Base-by-base conservation (phyloP, 345 rosid species). In the Euphorbia lathyris region DNA sequence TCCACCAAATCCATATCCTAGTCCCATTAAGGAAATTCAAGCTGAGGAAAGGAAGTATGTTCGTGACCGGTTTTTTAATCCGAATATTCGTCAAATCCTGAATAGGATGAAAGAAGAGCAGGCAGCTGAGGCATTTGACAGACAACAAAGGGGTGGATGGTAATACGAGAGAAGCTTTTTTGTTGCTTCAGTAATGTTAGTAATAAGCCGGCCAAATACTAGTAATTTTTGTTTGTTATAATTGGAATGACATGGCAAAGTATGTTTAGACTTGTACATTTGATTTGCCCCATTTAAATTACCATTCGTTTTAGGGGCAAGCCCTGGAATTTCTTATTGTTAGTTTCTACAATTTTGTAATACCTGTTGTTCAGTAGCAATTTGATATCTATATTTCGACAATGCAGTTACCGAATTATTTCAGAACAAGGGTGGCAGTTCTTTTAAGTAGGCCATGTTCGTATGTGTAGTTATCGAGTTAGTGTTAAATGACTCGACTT, bases 1-100 rank as follows among this genome's bases (percentile, higher is more conserved):
- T 26, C 97, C 96, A 42, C 96, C 96, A 27, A 87, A 86, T 78
- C 97, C 97, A 6, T 90, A 82, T 78, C 83, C 86, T 26, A 88
- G 89, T 77, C 74, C 87, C 23, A 73, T 85, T n/a, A 87, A 81
- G 69, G 96, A 84, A 76, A 78, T 79, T 55, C 93, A 87, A 83
- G 84, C 76, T 2, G 84, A 75, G 72, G 86, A 79, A 79, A 88
- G 68, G 72, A 84, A 75, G 80, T 72, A 79, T 19, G 83, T 83
- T 8, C 83, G 57, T 8, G 89, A 79, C 32, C 85, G 89, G 38
- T 87, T 81, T 84, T 52, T 14, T 59, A 67, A 86, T 72, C 92
- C 92, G 16, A 77, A 76, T 5, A 78, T 80, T n/a, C 78, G 68
- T 58, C 76, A 79, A 70, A 70, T 92, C 20, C 63, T 82, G 60